Evolutionary conservation across 2,329 filamentous ascomycete genomes (phyloP).

Genomic region (Huntiella savannae): DNA sequence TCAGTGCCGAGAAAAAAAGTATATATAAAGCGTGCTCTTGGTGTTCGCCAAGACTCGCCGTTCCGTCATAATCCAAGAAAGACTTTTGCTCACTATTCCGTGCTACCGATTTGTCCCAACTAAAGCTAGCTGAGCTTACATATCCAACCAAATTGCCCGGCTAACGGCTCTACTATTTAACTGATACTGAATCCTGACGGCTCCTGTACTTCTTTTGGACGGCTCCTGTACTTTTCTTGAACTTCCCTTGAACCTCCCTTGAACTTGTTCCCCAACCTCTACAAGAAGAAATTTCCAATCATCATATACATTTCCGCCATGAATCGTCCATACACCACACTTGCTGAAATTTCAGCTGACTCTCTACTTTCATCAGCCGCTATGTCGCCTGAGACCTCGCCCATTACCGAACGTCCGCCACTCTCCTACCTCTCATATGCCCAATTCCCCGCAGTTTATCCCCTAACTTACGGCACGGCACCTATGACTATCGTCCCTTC

Average conservation of each 20-base stretch:
- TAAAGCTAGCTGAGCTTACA: neutral
- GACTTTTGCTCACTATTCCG: too few species aligned
- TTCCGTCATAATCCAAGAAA: too few species aligned
- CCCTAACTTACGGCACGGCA: neutral
- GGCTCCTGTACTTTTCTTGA: too few species aligned
- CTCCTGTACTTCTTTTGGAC: neutral
- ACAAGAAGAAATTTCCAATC: neutral
- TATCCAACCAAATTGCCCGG: neutral
- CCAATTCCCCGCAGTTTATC: neutral
- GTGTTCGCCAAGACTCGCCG: too few species aligned
- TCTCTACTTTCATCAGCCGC: neutral
- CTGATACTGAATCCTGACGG: too few species aligned
- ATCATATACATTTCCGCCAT: neutral
- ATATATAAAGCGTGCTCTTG: too few species aligned
- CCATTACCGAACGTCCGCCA: constrained; percentile 2
- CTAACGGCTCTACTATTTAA: neutral
- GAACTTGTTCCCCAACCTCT: neutral
- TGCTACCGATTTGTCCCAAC: too few species aligned
- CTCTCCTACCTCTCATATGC: constrained; percentile 3
- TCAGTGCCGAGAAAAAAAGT: too few species aligned
- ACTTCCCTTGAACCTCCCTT: too few species aligned
- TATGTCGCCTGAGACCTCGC: constrained; percentile 5
- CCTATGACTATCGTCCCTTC: neutral
- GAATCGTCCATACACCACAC: constrained; percentile 7
- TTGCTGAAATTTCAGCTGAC: neutral